These are phyloP conservation scores for Apophysomyces ossiformis DNA, from an alignment of 371 early-diverging fungal genomes.

Conservation along the genomic window DNA sequence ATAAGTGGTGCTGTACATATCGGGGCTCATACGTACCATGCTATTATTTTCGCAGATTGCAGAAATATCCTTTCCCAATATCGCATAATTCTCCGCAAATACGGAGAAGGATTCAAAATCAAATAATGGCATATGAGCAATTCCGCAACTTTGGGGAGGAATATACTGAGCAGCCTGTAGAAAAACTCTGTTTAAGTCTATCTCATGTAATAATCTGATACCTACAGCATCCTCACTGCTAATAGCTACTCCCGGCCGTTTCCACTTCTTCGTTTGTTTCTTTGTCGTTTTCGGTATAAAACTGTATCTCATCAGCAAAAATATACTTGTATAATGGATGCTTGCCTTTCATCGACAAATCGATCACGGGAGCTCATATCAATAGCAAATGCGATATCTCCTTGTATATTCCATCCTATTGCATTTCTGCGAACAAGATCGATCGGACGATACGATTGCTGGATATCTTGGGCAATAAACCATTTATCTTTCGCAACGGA, in stretches of 20 bases:
- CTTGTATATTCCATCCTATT: slow-evolving; percentile 73
- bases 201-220: background rate
- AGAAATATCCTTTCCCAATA: slow-evolving; percentile 52
- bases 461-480: slow-evolving; percentile 63
- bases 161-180: slow-evolving; percentile 41
- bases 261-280: slow-evolving; percentile 34
- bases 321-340: background rate
- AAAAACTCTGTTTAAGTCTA: background rate
- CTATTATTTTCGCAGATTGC: slow-evolving; percentile 72
- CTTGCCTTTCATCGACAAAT: slow-evolving; percentile 51
- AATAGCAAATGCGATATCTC: slow-evolving; percentile 71
- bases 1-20: background rate
- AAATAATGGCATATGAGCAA: slow-evolving; percentile 69
- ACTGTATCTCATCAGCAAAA: slow-evolving; percentile 6
- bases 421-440: slow-evolving; percentile 57
- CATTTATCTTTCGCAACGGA: slow-evolving; percentile 81
- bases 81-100: slow-evolving; percentile 69
- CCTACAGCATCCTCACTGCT: slow-evolving; percentile 38
- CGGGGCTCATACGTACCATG: slow-evolving; percentile 43
- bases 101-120: slow-evolving; percentile 70
- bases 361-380: slow-evolving; percentile 39
- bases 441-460: slow-evolving; percentile 51
- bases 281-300: slow-evolving; percentile 22
- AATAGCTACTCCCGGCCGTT: slow-evolving; percentile 20
- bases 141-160: slow-evolving; percentile 63